phyloP scores from a whole-genome alignment of 345 rosid genomes.

The Eucalyptus dawsonii region DNA sequence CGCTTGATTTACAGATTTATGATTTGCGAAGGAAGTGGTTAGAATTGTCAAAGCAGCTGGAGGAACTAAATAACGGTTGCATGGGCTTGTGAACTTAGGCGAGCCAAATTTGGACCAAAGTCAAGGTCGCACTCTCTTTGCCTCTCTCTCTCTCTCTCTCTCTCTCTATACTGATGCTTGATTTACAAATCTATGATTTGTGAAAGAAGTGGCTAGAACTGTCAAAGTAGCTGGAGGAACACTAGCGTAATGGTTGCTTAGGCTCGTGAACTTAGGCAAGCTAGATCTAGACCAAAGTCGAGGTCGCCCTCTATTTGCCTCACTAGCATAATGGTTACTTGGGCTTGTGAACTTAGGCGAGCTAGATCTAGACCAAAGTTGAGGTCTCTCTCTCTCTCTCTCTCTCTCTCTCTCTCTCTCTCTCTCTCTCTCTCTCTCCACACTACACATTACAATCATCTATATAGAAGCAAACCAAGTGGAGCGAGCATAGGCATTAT shows the following conservation, averaged over 20 bases:
- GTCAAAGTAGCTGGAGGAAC: background rate
- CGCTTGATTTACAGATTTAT: background rate
- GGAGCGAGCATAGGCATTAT: background rate
- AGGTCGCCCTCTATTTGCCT: background rate
- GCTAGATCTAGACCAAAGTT: no score
- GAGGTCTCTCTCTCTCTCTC: no score
- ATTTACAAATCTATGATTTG: no score
- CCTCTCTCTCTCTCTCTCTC: no score
- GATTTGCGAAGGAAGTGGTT: background rate
- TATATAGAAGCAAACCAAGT: background rate
- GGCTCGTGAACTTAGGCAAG: background rate
- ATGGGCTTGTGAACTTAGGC: fast-evolving
- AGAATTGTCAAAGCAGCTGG: background rate
- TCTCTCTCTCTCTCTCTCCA: background rate
- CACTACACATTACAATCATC: no score
- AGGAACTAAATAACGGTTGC: background rate
- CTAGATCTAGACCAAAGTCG: background rate
- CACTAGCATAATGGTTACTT: no score
- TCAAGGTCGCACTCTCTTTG: background rate
- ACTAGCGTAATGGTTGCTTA: background rate
- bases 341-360: no score
- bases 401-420: no score
- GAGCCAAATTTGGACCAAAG: background rate
- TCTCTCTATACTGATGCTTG: no score
- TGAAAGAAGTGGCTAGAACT: background rate